A percentile compares a stretch with the other conserved stretches of the same genome.
Evolutionary conservation across 352 stramenopile species (phyloP).

Genomic region (Pythium oligandrum): DNA sequence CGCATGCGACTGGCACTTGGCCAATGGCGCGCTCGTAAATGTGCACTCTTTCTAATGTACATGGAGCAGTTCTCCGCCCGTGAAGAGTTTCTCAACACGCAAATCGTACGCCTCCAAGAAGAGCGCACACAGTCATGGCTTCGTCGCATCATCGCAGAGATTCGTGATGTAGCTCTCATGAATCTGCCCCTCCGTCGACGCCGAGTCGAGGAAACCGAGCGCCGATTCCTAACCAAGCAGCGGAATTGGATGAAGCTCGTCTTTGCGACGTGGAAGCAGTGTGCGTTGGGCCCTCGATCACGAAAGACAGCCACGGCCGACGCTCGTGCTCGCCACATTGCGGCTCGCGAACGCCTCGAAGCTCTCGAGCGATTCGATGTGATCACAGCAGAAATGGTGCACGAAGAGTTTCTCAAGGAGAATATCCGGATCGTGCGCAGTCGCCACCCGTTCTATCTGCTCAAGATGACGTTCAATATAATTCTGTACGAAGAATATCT

Average conservation of each 20-base stretch:
- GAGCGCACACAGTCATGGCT: constrained; percentile 32
- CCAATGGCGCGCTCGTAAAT: constrained; percentile 45
- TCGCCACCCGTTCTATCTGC: constrained; percentile 23
- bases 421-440: constrained; percentile 57
- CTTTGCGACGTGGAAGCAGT: constrained; percentile 44
- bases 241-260: constrained; percentile 28
- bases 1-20: constrained; percentile 41
- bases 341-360: constrained; percentile 51
- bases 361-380: constrained; percentile 56
- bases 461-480: constrained; percentile 51
- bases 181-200: constrained; percentile 50
- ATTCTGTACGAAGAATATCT: constrained; percentile 33
- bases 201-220: constrained; percentile 48
- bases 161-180: constrained; percentile 68
- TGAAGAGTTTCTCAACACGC: constrained; percentile 54
- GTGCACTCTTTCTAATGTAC: constrained; percentile 30
- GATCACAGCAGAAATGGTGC: constrained; percentile 71
- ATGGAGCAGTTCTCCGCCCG: constrained; percentile 62
- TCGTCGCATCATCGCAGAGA: constrained; percentile 46
- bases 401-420: constrained; percentile 75
- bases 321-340: constrained; percentile 36
- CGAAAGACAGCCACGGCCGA: constrained; percentile 44
- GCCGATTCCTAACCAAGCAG: constrained; percentile 44
- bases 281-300: constrained; percentile 50
- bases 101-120: constrained; percentile 40